A percentile compares a stretch with the other conserved stretches of the same genome.
Evolutionary conservation across 495 filamentous ascomycete species (phyloP).

Genomic region (Podospora conica): DNA sequence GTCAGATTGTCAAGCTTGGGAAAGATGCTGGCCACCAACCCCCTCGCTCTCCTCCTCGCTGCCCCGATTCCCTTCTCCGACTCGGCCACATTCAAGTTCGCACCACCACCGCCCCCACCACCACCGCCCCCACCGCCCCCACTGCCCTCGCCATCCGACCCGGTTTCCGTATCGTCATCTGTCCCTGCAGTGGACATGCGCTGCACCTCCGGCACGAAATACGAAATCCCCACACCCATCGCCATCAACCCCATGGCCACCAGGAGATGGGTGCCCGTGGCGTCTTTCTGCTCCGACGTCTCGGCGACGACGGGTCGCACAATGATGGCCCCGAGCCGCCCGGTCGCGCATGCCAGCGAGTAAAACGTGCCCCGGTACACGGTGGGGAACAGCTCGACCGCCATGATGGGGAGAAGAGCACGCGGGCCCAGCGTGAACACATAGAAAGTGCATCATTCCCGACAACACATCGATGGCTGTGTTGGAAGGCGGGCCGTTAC

Average conservation of each 20-base stretch:
- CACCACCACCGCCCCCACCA: not conserved
- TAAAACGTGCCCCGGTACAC: constrained; percentile 53
- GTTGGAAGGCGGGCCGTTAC: not conserved
- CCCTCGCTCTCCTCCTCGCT: not conserved
- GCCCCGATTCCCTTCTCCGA: not conserved
- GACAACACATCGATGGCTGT: constrained; percentile 25
- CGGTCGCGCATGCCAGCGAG: constrained; percentile 48
- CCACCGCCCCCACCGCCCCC: too few species aligned
- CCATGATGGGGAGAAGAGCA: constrained; percentile 41
- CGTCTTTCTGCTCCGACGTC: not conserved
- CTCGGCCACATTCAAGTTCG: too few species aligned
- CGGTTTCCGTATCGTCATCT: not conserved
- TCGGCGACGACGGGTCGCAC: constrained; percentile 46
- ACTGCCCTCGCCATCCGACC: not conserved
- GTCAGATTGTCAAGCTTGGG: constrained; percentile 9
- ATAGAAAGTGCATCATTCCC: constrained; percentile 34
- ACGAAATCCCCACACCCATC: constrained; percentile 1
- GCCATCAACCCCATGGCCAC: constrained; percentile 8
- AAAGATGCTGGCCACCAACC: not conserved
- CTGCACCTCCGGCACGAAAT: constrained; percentile 13
- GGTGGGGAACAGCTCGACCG: constrained; percentile 57
- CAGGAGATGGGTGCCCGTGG: constrained; percentile 10
- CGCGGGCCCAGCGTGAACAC: constrained; percentile 38
- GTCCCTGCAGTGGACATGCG: not conserved
- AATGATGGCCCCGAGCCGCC: constrained; percentile 54